Evolutionary conservation across 495 filamentous ascomycete genomes (phyloP).

Genomic region (Podospora pseudoanserina): DNA sequence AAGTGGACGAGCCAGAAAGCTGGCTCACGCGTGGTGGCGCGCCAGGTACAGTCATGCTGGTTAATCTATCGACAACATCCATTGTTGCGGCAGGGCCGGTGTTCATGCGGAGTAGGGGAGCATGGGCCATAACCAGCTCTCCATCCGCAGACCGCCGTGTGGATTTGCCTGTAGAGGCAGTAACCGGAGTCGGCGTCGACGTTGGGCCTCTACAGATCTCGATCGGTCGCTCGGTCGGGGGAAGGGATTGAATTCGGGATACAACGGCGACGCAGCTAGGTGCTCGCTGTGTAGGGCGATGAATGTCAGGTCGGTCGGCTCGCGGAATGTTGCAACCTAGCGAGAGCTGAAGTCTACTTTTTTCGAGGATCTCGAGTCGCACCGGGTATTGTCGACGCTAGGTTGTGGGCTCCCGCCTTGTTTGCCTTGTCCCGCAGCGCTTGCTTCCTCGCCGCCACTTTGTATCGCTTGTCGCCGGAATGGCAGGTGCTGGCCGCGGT

Average conservation of each 20-base stretch:
- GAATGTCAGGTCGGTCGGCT: no score
- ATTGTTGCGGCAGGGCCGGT: slow-evolving; percentile 45
- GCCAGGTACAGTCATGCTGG: slow-evolving; percentile 41
- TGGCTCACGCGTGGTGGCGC: slow-evolving; percentile 48
- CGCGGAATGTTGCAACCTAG: neutral
- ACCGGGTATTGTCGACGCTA: slow-evolving; percentile 2
- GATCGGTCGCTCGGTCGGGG: slow-evolving; percentile 1
- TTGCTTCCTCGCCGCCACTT: slow-evolving; percentile 9
- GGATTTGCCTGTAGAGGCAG: slow-evolving; percentile 19
- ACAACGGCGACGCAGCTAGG: neutral
- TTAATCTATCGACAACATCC: slow-evolving; percentile 35
- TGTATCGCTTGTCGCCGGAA: neutral
- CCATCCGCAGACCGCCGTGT: slow-evolving; percentile 34
- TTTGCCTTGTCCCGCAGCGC: slow-evolving; percentile 5
- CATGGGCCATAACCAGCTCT: slow-evolving; percentile 47
- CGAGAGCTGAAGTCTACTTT: neutral
- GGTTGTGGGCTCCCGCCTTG: slow-evolving; percentile 13
- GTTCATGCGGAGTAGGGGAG: slow-evolving; percentile 50
- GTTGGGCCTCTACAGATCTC: slow-evolving; percentile 6
- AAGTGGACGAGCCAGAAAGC: slow-evolving; percentile 50
- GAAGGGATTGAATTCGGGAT: neutral
- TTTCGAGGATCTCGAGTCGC: neutral
- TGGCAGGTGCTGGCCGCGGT: slow-evolving; percentile 5
- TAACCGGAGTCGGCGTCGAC: slow-evolving; percentile 4
- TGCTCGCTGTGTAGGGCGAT: neutral